Base-by-base conservation (phyloP, 2,329 filamentous ascomycete genomes). In the Westerdykella sp. region DNA sequence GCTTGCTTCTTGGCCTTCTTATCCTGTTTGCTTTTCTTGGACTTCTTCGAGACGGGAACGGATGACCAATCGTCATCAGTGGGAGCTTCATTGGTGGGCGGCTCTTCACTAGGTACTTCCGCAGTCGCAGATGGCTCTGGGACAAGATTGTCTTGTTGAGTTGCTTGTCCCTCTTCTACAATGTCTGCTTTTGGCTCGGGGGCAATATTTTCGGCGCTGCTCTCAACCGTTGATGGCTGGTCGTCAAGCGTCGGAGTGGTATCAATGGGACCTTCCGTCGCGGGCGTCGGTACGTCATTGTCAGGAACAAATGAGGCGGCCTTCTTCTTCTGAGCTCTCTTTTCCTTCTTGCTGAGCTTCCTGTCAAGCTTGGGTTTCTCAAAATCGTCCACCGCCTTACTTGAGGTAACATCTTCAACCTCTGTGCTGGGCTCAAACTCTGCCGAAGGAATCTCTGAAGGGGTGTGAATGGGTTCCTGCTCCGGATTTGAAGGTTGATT, bases 341-440 rank as follows among this genome's bases (percentile, higher is more conserved):
- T 61, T 32, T 64, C 60, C 32, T 63, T 63, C 47, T 65, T 63
- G 48, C 58, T 63, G n/a, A 62, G 48, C 45, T 61, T 63, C 34
- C 53, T 59, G 35, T 35, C 46, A n/a, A 58, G 44, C 7, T 36
- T 25, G 9, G 56, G 53, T 41, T 43, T 51, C 30, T 56, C 52
- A n/a, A 36, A 2, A 9, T 45, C 45, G 4, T 41, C 23, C 6
- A 18, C 9, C n/a, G 47, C 42, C 15, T 41, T 44, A 30, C 16
- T 38, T 25, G 36, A 23, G 3, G 6, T 21, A 14, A 23, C 22
- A 32, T 16, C 25, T 14, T 30, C 38, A 21, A 34, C 6, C 21
- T 28, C 4, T 7, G 22, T 14, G 11, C 2, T 14, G 16, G 32
- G 32, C n/a, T 35, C n/a, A 13, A 18, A 2, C 16, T 35, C 32